These are phyloP conservation scores for Emericellopsis terricola DNA, from an alignment of 495 filamentous ascomycete genomes.

Conservation along the genomic window DNA sequence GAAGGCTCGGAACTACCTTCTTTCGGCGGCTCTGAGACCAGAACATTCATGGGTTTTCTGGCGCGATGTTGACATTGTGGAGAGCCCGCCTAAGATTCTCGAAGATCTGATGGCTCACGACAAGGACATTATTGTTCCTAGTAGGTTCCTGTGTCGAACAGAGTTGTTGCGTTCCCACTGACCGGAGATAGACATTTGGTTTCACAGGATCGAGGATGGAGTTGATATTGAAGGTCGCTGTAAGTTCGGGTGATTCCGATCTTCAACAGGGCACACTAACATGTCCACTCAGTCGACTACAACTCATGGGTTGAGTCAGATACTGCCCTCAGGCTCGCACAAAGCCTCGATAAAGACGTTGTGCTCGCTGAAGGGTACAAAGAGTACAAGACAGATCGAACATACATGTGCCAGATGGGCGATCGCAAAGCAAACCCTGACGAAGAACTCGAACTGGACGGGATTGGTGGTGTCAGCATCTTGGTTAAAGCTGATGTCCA, in stretches of 20 bases:
- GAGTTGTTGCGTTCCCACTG: constrained; percentile 10
- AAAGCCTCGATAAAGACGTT: constrained; percentile 54
- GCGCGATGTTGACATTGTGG: constrained; percentile 91
- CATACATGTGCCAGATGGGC: constrained; percentile 72
- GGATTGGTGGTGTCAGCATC: constrained; percentile 93
- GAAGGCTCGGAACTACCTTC: constrained; percentile 77
- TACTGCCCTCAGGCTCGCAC: constrained; percentile 53
- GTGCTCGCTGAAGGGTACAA: constrained; percentile 90
- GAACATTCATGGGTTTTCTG: constrained; percentile 99
- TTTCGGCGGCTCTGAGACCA: constrained; percentile 67
- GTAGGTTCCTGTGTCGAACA: constrained; percentile 34
- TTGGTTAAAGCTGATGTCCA: constrained; percentile 96
- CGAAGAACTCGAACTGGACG: constrained; percentile 78
- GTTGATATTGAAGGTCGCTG: constrained; percentile 87
- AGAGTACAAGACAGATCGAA: constrained; percentile 77
- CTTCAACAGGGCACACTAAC: constrained; percentile 6
- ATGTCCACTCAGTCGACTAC: constrained; percentile 57
- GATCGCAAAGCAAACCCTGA: constrained; percentile 86
- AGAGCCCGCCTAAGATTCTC: constrained; percentile 71
- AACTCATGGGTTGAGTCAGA: constrained; percentile 97
- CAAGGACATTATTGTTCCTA: constrained; percentile 83
- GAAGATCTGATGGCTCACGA: constrained; percentile 94
- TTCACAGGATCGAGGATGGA: constrained; percentile 74
- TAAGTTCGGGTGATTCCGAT: constrained; percentile 25
- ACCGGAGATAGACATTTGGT: constrained; percentile 71